phyloP scores from a whole-genome alignment of 768 basidiomycete genomes.

The Pholiota microspora region DNA sequence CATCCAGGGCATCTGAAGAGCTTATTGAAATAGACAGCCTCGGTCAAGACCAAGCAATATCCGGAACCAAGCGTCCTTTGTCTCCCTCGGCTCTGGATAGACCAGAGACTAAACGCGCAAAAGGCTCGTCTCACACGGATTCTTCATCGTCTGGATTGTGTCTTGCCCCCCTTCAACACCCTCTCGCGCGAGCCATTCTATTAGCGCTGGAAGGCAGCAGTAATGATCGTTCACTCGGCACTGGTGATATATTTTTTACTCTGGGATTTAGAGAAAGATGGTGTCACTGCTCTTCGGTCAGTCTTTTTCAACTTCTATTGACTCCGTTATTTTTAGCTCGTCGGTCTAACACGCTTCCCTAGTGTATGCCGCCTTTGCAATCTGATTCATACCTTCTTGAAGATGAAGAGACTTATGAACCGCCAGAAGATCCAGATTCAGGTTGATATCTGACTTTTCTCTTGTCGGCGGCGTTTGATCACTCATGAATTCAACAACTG shows the following conservation, averaged over 20 bases:
- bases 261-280: slow-evolving; percentile 75
- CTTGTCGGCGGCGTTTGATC: slow-evolving; percentile 2
- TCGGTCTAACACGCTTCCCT: slow-evolving; percentile 4
- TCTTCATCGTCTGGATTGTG: slow-evolving; percentile 34
- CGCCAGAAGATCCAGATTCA: slow-evolving; percentile 84
- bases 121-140: slow-evolving; percentile 21
- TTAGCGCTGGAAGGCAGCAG: slow-evolving; percentile 21
- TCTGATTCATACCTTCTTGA: slow-evolving; percentile 60
- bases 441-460: slow-evolving; percentile 36
- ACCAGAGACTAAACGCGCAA: slow-evolving; percentile 36
- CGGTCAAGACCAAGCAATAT: slow-evolving; percentile 19
- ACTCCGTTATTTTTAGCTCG: slow-evolving; percentile 1
- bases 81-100: slow-evolving; percentile 35
- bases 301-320: slow-evolving; percentile 8
- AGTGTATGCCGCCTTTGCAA: slow-evolving; percentile 63
- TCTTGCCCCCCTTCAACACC: slow-evolving; percentile 52
- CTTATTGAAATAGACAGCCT: slow-evolving; percentile 25
- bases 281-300: slow-evolving; percentile 69
- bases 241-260: slow-evolving; percentile 74
- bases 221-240: slow-evolving; percentile 37
- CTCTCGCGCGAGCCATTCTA: slow-evolving; percentile 45
- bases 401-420: slow-evolving; percentile 83
- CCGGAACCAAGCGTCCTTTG: slow-evolving; percentile 51
- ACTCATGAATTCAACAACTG: background rate
- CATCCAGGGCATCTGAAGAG: slow-evolving; percentile 19